Conservation (phyloP, 2,329 filamentous ascomycete species). For the Camillea tinctor region DNA sequence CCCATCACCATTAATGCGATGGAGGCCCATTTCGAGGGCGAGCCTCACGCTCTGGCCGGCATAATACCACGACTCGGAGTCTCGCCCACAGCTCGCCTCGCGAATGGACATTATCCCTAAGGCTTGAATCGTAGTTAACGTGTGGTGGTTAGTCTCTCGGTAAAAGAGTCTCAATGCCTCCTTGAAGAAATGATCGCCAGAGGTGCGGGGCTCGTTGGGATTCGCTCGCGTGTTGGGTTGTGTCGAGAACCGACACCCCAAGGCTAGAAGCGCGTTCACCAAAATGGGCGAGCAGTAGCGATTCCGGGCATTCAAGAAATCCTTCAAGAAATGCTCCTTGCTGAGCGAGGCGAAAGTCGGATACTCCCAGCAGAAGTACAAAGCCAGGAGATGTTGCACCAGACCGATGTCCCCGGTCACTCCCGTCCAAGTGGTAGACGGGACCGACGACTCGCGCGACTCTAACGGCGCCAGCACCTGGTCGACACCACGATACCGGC, state of each 20-base stretch:
- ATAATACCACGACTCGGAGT: slow-evolving; percentile 72
- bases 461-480: slow-evolving; percentile 49
- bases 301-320: slow-evolving; percentile 59
- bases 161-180: slow-evolving; percentile 63
- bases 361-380: slow-evolving; percentile 77
- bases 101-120: slow-evolving; percentile 74
- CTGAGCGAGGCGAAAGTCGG: slow-evolving; percentile 72
- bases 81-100: slow-evolving; percentile 69
- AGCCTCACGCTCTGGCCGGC: slow-evolving; percentile 70
- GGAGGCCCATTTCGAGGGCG: slow-evolving; percentile 69
- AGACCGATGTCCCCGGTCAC: slow-evolving; percentile 58
- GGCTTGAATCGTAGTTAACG: slow-evolving; percentile 70
- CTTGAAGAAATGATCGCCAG: slow-evolving; percentile 73
- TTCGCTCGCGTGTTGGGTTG: slow-evolving; percentile 63
- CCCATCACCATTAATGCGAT: slow-evolving; percentile 49
- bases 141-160: slow-evolving; percentile 57
- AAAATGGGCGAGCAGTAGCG: slow-evolving; percentile 68
- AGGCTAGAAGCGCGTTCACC: slow-evolving; percentile 63
- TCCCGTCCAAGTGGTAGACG: slow-evolving; percentile 55
- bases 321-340: slow-evolving; percentile 67
- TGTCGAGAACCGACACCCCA: slow-evolving; percentile 68
- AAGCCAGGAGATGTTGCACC: slow-evolving; percentile 61
- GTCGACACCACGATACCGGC: slow-evolving; percentile 42
- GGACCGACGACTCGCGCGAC: slow-evolving; percentile 42
- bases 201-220: slow-evolving; percentile 59